Base-by-base conservation (phyloP, 2,329 filamentous ascomycete species). In the Chrysoporthe austroafricana region DNA sequence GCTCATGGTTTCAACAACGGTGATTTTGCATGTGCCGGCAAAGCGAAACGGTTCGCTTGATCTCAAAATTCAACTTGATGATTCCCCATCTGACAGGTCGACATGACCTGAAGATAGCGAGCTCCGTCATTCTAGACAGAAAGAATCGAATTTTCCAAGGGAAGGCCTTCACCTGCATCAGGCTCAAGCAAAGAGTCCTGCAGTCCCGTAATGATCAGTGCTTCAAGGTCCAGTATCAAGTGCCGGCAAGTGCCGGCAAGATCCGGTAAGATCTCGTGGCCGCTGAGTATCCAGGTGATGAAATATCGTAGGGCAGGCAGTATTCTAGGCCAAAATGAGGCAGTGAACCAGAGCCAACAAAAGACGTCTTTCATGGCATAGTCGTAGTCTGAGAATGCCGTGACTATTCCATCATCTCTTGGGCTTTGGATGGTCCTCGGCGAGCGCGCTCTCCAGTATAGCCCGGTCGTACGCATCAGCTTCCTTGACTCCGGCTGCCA, bases 51-150 rank as follows among this genome's bases (percentile, higher is more conserved):
- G 62, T 66, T 62, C 61, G 69, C 69, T 71, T 64, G 62, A 60
- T 68, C 63, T 70, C 70, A 69, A 71, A 77, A 76, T 76, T 77
- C 76, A 77, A 77, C 76, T 77, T 75, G 71, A 73, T 73, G 73
- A 74, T 74, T 74, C 73, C 74, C 70, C 69, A 63, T 68, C 66
- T 63, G 58, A 63, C 62, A 70, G 62, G 65, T 70, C 66, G 43
- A 52, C n/a, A 60, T 54, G 66, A 61, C 61, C 63, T 70, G 66
- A 52, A 66, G 59, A 54, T 67, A 70, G 66, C 56, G 52, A 44
- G 68, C 68, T 70, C 56, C 44, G 56, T 66, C 63, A 57, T 61
- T 63, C 60, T 57, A 66, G 63, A 66, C 61, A 68, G 48, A 61
- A 67, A 65, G 26, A 68, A 57, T 50, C 43, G 36, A 65, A 58